Conservation (phyloP, 495 filamentous ascomycete genomes). For the Trichocladium uniseriatum region DNA sequence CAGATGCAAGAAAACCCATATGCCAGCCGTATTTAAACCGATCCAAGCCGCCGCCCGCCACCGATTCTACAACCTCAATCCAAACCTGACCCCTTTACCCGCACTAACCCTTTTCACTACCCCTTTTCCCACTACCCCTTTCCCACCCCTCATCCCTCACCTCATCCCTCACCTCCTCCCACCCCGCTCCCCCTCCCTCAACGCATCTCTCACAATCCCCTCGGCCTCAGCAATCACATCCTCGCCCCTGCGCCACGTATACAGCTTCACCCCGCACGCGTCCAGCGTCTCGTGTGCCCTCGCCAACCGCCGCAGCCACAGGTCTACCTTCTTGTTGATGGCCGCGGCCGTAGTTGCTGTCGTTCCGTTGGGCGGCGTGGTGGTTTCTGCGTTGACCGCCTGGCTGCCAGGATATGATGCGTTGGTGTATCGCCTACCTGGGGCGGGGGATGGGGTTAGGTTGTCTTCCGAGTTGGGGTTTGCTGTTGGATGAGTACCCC, state of each 20-base stretch:
- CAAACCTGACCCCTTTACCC: too few relatives aligned
- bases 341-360: slow-evolving; percentile 8
- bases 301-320: slow-evolving; percentile 75
- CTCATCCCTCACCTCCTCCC: background rate
- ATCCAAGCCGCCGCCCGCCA: too few relatives aligned
- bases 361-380: background rate
- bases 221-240: slow-evolving; percentile 55
- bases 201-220: slow-evolving; percentile 37
- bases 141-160: background rate
- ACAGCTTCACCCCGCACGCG: slow-evolving; percentile 58
- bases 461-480: too few relatives aligned
- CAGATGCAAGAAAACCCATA: too few relatives aligned
- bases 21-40: too few relatives aligned
- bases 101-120: too few relatives aligned
- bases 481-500: slow-evolving; percentile 20
- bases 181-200: slow-evolving; percentile 24
- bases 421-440: background rate
- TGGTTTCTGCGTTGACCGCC: background rate
- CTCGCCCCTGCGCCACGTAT: slow-evolving; percentile 76
- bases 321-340: slow-evolving; percentile 67
- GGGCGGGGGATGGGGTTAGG: background rate
- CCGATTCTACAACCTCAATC: too few relatives aligned
- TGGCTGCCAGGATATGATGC: background rate
- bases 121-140: too few relatives aligned
- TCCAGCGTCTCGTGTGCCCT: slow-evolving; percentile 63